Percentiles rank a stretch among this genome's conserved stretches.
Evolutionary conservation across 2,329 filamentous ascomycete species (phyloP).

Genomic region (Coniochaeta hoffmannii): DNA sequence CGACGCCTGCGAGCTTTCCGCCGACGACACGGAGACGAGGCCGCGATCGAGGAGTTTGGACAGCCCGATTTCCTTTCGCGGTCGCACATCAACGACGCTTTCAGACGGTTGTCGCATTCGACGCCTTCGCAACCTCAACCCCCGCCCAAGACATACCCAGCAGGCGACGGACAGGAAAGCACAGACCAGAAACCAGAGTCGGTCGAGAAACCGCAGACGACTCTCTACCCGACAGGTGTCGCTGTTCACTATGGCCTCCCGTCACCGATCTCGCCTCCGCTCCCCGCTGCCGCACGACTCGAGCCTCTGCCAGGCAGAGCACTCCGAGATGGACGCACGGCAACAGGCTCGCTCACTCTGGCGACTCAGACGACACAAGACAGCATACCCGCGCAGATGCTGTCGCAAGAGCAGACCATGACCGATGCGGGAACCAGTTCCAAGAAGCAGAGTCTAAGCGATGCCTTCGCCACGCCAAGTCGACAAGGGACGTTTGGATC

Average conservation of each 20-base stretch:
- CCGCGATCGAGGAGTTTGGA: constrained; percentile 16
- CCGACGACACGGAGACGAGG: constrained; percentile 14
- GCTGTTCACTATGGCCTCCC: constrained; percentile 13
- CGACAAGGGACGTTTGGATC: constrained; percentile 1
- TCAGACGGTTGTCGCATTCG: constrained; percentile 5
- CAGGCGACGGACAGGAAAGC: constrained; percentile 6
- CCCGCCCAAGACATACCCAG: background rate
- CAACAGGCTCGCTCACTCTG: background rate
- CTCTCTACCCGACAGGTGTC: constrained; percentile 10
- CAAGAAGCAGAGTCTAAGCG: background rate
- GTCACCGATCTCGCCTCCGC: constrained; percentile 14
- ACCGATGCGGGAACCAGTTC: background rate
- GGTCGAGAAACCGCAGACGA: constrained; percentile 8
- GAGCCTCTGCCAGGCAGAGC: background rate
- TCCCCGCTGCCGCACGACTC: constrained; percentile 9
- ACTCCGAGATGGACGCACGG: background rate
- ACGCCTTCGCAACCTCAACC: background rate
- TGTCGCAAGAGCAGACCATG: background rate
- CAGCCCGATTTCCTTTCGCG: constrained; percentile 8
- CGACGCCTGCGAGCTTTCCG: constrained; percentile 14
- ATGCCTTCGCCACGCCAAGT: background rate
- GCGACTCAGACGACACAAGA: constrained; percentile 1
- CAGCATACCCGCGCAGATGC: background rate
- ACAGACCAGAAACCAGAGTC: constrained; percentile 6
- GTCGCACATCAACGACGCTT: constrained; percentile 10